phyloP scores from a whole-genome alignment of 768 basidiomycete genomes.

The Boletus pseudopeckii region DNA sequence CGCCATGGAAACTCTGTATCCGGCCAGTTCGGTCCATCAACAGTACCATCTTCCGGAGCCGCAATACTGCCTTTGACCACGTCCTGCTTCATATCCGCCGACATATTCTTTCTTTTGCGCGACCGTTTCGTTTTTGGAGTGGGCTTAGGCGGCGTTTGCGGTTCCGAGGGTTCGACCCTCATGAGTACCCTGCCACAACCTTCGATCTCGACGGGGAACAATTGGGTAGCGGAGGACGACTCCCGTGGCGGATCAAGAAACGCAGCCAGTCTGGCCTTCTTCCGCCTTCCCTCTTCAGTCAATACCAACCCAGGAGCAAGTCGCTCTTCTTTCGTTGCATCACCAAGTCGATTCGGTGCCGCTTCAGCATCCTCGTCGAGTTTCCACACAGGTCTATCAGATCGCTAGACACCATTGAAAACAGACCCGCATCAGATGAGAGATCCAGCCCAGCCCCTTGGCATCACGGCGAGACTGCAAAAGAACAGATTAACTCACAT shows the following conservation, averaged over 20 bases:
- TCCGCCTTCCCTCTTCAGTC: slow-evolving; percentile 62
- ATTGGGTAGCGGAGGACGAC: slow-evolving; percentile 33
- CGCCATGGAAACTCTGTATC: slow-evolving; percentile 80
- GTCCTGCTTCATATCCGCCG: slow-evolving; percentile 21
- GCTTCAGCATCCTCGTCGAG: slow-evolving; percentile 13
- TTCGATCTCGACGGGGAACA: slow-evolving; percentile 63
- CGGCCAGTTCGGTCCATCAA: slow-evolving; percentile 69
- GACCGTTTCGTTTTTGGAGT: slow-evolving; percentile 38
- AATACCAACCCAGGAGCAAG: slow-evolving; percentile 5
- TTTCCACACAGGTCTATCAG: slow-evolving; percentile 23
- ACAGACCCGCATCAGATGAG: slow-evolving; percentile 8
- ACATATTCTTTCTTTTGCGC: slow-evolving; percentile 51
- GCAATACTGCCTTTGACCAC: slow-evolving; percentile 7
- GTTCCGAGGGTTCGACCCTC: slow-evolving; percentile 47
- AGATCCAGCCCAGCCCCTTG: slow-evolving; percentile 6
- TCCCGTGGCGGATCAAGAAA: slow-evolving; percentile 47
- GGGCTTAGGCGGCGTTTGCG: slow-evolving; percentile 27
- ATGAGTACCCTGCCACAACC: slow-evolving; percentile 71
- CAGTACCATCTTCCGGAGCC: slow-evolving; percentile 30
- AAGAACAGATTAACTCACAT: slow-evolving; percentile 44
- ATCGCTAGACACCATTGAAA: slow-evolving; percentile 19
- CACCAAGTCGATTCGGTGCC: slow-evolving; percentile 7
- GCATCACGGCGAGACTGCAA: neutral
- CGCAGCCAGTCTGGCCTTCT: slow-evolving; percentile 64
- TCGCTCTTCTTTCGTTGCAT: slow-evolving; percentile 12